phyloP scores from a whole-genome alignment of 768 basidiomycete genomes.

The Terana coerulea region DNA sequence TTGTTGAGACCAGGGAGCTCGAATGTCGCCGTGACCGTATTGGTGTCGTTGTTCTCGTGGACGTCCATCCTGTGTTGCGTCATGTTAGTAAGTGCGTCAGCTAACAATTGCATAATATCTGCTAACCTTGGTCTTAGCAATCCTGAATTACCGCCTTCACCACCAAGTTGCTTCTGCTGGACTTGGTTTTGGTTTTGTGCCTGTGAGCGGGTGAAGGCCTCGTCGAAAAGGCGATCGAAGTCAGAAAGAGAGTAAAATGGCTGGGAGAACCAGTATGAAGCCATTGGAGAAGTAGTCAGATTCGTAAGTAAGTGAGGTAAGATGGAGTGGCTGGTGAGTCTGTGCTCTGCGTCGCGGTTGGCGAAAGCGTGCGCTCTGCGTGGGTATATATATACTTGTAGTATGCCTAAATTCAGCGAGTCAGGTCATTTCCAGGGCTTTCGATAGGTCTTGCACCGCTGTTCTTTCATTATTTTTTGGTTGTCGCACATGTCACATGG shows the following conservation, averaged over 20 bases:
- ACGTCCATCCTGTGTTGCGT: slow-evolving; percentile 46
- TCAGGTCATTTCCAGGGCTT: neutral
- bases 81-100: neutral
- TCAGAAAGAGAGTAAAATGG: slow-evolving; percentile 34
- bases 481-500: no score
- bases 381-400: neutral
- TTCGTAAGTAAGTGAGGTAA: neutral
- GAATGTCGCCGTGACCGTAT: slow-evolving; percentile 50
- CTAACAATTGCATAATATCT: neutral
- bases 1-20: slow-evolving; percentile 55
- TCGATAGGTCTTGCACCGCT: neutral
- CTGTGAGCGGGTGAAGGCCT: slow-evolving; percentile 6
- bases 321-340: neutral
- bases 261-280: slow-evolving; percentile 34
- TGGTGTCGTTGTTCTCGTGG: slow-evolving; percentile 43
- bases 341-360: neutral
- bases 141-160: slow-evolving; percentile 9
- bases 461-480: no score
- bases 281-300: slow-evolving; percentile 13
- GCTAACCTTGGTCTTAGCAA: slow-evolving; percentile 17
- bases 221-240: slow-evolving; percentile 31
- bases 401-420: neutral
- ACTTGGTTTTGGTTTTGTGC: slow-evolving; percentile 1
- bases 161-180: slow-evolving; percentile 10
- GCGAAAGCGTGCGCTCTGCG: neutral